Base-by-base conservation (phyloP, 495 filamentous ascomycete species). In the Pseudotulostoma volvatum region DNA sequence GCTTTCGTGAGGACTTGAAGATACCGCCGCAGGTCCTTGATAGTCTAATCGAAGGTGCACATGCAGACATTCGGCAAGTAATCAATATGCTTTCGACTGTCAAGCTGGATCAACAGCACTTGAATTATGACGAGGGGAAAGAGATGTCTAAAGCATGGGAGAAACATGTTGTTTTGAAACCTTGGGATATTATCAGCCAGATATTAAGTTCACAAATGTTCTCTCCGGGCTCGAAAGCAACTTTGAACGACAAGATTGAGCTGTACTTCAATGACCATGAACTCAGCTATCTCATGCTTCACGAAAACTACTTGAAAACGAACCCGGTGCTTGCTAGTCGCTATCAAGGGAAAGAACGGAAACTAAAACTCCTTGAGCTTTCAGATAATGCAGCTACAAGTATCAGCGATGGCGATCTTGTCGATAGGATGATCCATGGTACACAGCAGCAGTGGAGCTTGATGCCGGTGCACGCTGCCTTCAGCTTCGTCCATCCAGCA, bases 251-350 rank as follows among this genome's bases (percentile, higher is more conserved):
- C 54, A 99, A 99, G 63, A 86, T 86, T 41, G 87, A 96, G 59
- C 75, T 99, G 1, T 99, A 99, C 59, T 99, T 99, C 68, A 94
- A 96, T 51, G 90, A 99, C 46, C 88, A 95, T 48, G 90, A 99
- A 48, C 88, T 95, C 56, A 93, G 83, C 50, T 83, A 77, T 48
- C 57, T 99, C 37, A 96, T 99, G 92, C 73, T 99, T 42, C 88
- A 99, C 53, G 90, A 99, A 56, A 96, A 99, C 48, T 99, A 96
- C 47, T 64, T 99, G 2, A 77, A 72, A 38, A 85, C 86, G 0
- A 79, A 70, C 33, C 92, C 88, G 9, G 65, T 71, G 7, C 66
- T 70, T 8, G 57, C 82, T 1, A 66, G 55, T 34, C 54, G 59
- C 18, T 74, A 74, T 42, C 54, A 56, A 1, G 78, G 76, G 13